Evolutionary conservation across 345 rosid genomes (phyloP), one percentile per base, ranked within the genome.

Genomic region (Lepidium aucheri): DNA sequence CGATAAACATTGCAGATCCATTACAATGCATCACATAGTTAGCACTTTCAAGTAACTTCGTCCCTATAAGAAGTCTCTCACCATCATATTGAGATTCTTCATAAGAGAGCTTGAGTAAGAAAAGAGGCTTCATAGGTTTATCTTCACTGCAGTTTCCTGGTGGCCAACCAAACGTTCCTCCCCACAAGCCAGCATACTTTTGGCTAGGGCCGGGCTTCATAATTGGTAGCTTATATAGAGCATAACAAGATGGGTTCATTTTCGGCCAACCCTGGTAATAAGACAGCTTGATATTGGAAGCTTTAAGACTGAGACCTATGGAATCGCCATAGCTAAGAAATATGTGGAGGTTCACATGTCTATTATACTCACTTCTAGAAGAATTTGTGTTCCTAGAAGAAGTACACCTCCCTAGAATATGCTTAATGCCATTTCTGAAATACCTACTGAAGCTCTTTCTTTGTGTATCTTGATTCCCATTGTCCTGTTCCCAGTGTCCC

Each of bases 91-190:
- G 70, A 46, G 83, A 75, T 71, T 89, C 82, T 53, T 82, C 90
- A 47, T 88, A 91, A 18, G 92, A 82, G 58, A 91, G 85, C 79
- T 86, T 70, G 67, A 91, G 82, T 76, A 90, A 78, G 74, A 82
- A 88, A 26, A 90, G 73, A 53, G 93, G 91, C 65, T 89, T 91
- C 5, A 86, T 84, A 1, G 92, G 84, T 74, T 88, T 83, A 39
- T 87, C 96, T 69, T 86, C 85, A 9, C 76, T 60, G 45, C 82
- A 87, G 73, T 46, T 83, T 59, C 92, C 85, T 1, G 86, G 90
- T 35, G 96, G 92, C 96, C 96, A 89, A 22, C 96, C 92, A 72
- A 86, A 84, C 45, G 88, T 84, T 24, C 90, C 92, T 66, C 92
- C 92, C 96, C 92, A 89, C 20, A 89, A 68, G 63, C 96, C 89